Evolutionary conservation across 345 rosid species (phyloP), one percentile per base, ranked within the genome.

Genomic region (Diplotaxis tenuifolia): DNA sequence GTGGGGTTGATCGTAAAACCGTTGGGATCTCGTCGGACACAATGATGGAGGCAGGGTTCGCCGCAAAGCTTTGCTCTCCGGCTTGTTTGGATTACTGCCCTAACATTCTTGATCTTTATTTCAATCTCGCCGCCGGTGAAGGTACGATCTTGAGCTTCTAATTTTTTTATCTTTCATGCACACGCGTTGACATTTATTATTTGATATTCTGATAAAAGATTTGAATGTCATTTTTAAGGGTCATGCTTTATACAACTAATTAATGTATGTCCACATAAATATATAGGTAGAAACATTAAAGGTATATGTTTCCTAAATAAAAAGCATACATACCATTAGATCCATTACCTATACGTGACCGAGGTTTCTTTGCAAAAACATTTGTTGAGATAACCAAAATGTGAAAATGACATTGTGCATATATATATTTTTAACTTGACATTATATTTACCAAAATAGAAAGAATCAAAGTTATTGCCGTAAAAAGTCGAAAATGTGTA

Each of bases 41-140:
- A 1, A 85, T 95, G 67, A 86, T 95, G 47, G 98, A 95, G 18
- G 80, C 88, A 10, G 88, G 86, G 3, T 90, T 95, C 74, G 83
- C 96, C 9, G 28, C 83, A 70, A 92, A 88, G 82, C 94, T 95
- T 60, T 95, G 99, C 82, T 86, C 98, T 5, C 77, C 88, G 0
- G 79, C 78, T 62, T 95, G 99, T 21, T 87, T 85, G 80, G 75
- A 81, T 15, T 80, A 75, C 21, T 95, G 99, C 78, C 91, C 96
- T 82, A 95, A 92, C 86, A 92, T 95, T 57, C 81, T 92, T 45
- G 98, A 95, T 62, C 99, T 95, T 20, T 92, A 87, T 88, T 92
- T 83, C 85, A 92, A 95, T 62, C 78, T 95, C 64, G 99, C 98
- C 21, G 94, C 96, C 67, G 99, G 96, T 4, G 99, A 95, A 92